Evolutionary conservation across 176 grass and related monocot genomes (phyloP), one percentile per base, ranked within the genome.

Genomic region (Eragrostis curvula): DNA sequence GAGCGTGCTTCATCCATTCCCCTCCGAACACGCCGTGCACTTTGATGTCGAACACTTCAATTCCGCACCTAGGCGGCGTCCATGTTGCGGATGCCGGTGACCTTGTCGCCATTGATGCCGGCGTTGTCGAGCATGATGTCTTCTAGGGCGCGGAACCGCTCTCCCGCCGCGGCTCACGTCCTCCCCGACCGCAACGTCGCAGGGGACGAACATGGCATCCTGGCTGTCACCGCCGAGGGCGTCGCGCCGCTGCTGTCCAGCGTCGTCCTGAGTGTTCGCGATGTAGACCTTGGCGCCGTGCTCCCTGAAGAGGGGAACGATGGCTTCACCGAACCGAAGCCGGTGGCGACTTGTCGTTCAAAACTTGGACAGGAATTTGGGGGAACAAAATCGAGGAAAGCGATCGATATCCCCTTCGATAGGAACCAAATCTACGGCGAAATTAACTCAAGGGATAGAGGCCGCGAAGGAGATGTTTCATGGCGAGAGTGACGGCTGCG

Each of bases 111-210:
- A 15, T 71, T 73, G 3, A 87, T 72, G 51, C 94, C 94, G 18
- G 92, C 94, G 39, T 94, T 97, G 81, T 94, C 92, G 63, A 94
- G 89, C 87, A 94, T 87, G 57, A 94, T 78, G 74, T 97, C 94
- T 1, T 97, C 94, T 1, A 97, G 75, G 29, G 89, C 88, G 65
- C 94, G 87, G 43, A 88, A 97, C 58, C 87, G 88, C 39, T 62
- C 75, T 0, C 63, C 49, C 0, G 51, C 30, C 87, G 25, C 28
- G 85, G 68, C 87, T 66, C 4, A 97, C 74, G 47, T 92, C 94
- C 0, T 94, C 89, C 79, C 92, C 94, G 0, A 45, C 55, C 0
- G 85, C 77, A 21, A 97, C 94, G 67, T 97, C 83, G 40, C 94
- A 97, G 64, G 92, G 94, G 21, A 94, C 64, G 45, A 90, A 97